Evolutionary conservation across 805 yeast species (phyloP).

Genomic region (Kuraishia capsulata): DNA sequence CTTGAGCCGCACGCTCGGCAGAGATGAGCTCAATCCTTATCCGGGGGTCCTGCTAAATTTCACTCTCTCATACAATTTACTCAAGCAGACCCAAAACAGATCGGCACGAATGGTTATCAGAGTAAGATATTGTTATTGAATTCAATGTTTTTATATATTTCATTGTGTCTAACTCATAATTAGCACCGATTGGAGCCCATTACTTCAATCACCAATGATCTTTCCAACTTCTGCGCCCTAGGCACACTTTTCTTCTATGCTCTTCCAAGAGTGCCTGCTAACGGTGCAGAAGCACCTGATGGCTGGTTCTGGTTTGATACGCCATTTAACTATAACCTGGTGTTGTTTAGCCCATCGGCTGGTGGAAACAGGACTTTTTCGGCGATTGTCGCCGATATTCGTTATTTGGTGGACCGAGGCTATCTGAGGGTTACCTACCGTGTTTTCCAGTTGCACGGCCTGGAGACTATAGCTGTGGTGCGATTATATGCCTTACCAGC

Average conservation of each 20-base stretch:
- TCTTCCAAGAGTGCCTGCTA: slow-evolving; percentile 29
- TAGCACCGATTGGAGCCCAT: neutral
- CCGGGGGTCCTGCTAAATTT: too few species aligned
- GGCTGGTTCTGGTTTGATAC: slow-evolving; percentile 54
- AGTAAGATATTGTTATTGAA: too few species aligned
- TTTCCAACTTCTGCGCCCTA: slow-evolving; percentile 29
- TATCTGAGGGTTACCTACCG: slow-evolving; percentile 36
- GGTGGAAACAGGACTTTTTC: slow-evolving; percentile 9
- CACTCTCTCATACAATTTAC: too few species aligned
- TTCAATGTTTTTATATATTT: too few species aligned
- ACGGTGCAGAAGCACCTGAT: slow-evolving; percentile 27
- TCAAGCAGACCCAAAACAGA: too few species aligned
- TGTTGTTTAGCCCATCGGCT: slow-evolving; percentile 6
- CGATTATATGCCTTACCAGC: slow-evolving; percentile 40
- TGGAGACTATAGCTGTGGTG: slow-evolving; percentile 14
- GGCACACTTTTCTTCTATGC: slow-evolving; percentile 39
- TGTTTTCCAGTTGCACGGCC: slow-evolving; percentile 10
- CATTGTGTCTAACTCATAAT: neutral
- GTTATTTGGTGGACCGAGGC: slow-evolving; percentile 32
- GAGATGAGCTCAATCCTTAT: too few species aligned
- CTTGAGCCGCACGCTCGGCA: too few species aligned
- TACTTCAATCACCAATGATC: slow-evolving; percentile 27
- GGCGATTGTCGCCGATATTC: slow-evolving; percentile 25
- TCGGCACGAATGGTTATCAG: too few species aligned
- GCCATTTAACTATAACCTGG: slow-evolving; percentile 19